A percentile compares a stretch with the other conserved stretches of the same genome.
Conservation (phyloP, 2,329 filamentous ascomycete species). For the Penicillium corylophilum region DNA sequence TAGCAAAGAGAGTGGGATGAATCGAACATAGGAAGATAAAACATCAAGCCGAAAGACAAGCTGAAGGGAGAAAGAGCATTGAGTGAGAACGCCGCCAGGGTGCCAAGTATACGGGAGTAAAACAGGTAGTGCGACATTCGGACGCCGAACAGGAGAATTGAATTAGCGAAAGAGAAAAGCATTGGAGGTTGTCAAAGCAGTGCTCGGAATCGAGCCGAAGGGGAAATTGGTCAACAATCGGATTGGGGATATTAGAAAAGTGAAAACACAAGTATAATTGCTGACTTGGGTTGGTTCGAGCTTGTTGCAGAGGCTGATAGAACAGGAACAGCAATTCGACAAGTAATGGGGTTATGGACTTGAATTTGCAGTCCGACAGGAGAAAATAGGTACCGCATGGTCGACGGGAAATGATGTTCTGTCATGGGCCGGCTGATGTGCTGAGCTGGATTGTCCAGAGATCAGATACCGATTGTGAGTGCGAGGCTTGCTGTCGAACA, state of each 20-base stretch:
- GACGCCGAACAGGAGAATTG: neutral
- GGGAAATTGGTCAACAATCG: neutral
- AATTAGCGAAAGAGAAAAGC: neutral
- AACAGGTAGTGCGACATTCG: neutral
- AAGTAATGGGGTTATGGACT: neutral
- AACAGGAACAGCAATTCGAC: neutral
- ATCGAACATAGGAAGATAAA: neutral
- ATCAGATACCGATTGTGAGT: neutral
- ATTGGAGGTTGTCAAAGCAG: neutral
- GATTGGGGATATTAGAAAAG: neutral
- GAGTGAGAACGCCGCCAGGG: neutral
- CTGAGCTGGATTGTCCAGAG: neutral
- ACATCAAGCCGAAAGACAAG: neutral
- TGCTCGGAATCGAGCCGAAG: neutral
- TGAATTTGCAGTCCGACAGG: neutral
- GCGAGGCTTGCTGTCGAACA: neutral
- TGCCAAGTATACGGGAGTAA: neutral
- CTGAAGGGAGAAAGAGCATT: neutral
- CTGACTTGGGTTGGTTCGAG: neutral
- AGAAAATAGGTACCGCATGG: neutral
- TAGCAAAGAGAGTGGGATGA: neutral
- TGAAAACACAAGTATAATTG: neutral
- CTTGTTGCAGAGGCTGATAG: neutral
- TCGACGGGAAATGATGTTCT: neutral
- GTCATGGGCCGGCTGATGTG: neutral